Base-by-base conservation (phyloP, 257 asterid species). In the Jaltomata sinuosa region DNA sequence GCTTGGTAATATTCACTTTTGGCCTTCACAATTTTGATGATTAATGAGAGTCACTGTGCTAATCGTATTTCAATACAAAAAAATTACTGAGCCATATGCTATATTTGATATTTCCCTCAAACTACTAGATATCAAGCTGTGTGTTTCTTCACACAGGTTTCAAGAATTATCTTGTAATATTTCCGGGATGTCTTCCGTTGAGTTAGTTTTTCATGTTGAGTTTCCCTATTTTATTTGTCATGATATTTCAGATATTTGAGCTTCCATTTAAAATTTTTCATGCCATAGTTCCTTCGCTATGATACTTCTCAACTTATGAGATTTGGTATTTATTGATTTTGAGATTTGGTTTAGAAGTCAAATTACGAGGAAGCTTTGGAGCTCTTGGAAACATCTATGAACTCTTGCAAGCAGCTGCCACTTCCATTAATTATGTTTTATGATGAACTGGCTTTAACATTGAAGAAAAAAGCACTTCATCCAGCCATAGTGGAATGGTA, bases 301-400 rank as follows among this genome's bases (percentile, higher is more conserved):
- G 72, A 40, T 72, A 27, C 57, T 72, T 40, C 80, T 62, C 36
- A 42, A 78, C 68, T 72, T 42, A 27, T 86, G 83, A 71, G 61
- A 77, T 87, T 71, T 79, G 82, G 61, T 76, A 47, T 72, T 53
- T 84, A 81, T 87, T 67, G 85, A 87, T 74, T 67, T 83, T 40
- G 29, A 47, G 53, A 36, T 87, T 88, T 42, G 59, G 80, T 88
- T 81, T 87, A 94, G 97, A 90, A 90, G 85, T 84, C 97, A 85
- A 93, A 92, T 86, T 80, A 87, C 27, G 95, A 92, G 83, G 98
- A 93, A 88, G 98, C 98, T 88, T 87, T 94, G 91, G 98, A 92
- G 90, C 94, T 94, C 84, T 87, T 94, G 89, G 91, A 88, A 88
- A 83, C 90, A 86, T 90, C 94, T 81, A 88, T 92, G 84, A 93